Base-by-base conservation (phyloP, 2,329 filamentous ascomycete genomes). In the Colletotrichum sp. region DNA sequence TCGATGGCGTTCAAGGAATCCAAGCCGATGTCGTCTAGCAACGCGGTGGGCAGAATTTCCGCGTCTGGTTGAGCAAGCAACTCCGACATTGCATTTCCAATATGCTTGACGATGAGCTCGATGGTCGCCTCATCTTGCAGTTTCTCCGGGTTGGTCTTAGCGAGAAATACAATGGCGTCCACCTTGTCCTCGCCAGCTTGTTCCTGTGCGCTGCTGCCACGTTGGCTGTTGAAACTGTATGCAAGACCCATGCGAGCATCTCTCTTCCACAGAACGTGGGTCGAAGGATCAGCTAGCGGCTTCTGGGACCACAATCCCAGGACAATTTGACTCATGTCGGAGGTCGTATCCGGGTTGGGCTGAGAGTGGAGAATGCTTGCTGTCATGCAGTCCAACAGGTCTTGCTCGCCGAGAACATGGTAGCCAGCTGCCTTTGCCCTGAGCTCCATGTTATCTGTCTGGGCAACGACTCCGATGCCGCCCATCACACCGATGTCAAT, bases 371-470 rank as follows among this genome's bases (percentile, higher is more conserved):
- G 34, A 52, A 66, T 39, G 34, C 22, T 52, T 27, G 27, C 22
- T 29, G 19, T 44, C 34, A 66, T 15, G n/a, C n/a, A 22, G 30
- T 66, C 63, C 13, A 66, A 52, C n/a, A 66, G 63, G 39, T 66
- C 27, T n/a, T 66, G 63, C 63, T 66, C 63, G n/a, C 27, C 22
- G 19, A 66, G 63, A 30, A 66, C 27, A 44, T 44, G 29, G 29
- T 22, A 62, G 13, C 59, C 59, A 7, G 29, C 59, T 8, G 59
- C 59, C 59, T 62, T 32, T n/a, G 59, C 59, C 19, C 64, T 22
- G 71, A 70, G 36, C 65, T 73, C 67, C 1, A 79, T 70, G 1
- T 66, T 77, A 3, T 74, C 62, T 8, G 79, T 62, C 59, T 32
- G 59, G 11, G 59, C 59, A n/a, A 32, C 59, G 11, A 62, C 29